Conservation (phyloP, 192 early-diverging fungal genomes). For the Umbelopsis sp. region DNA sequence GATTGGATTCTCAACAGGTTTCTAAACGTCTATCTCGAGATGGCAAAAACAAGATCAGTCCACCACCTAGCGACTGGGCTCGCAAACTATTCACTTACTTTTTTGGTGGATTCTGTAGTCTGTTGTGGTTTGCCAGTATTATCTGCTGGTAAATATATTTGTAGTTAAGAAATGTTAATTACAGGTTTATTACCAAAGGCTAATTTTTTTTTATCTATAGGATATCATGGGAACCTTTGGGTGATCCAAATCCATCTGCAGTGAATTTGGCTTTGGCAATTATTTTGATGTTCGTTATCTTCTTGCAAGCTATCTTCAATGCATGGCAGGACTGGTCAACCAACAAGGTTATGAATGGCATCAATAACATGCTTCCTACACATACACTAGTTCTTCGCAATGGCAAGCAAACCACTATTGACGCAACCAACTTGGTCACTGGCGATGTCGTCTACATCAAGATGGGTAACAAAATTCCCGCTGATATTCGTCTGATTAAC, state of each 20-base stretch:
- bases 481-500: constrained; percentile 72
- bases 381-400: constrained; percentile 72
- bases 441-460: constrained; percentile 83
- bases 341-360: constrained; percentile 67
- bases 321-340: constrained; percentile 75
- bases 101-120: constrained; percentile 71
- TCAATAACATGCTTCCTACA: constrained; percentile 69
- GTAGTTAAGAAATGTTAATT: constrained; percentile 40
- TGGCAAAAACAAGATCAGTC: constrained; percentile 48
- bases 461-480: constrained; percentile 82
- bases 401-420: constrained; percentile 59
- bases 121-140: constrained; percentile 69
- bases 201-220: constrained; percentile 41
- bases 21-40: constrained; percentile 31
- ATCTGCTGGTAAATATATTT: constrained; percentile 62
- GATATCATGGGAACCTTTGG: constrained; percentile 65
- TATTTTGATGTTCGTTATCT: constrained; percentile 65
- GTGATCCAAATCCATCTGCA: constrained; percentile 48
- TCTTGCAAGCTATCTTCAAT: constrained; percentile 67
- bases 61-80: constrained; percentile 36
- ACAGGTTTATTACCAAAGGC: constrained; percentile 5
- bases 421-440: constrained; percentile 72
- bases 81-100: constrained; percentile 51
- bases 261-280: constrained; percentile 61
- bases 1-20: constrained; percentile 39